A percentile compares a stretch with the other conserved stretches of the same genome.
Evolutionary conservation across 2,329 filamentous ascomycete species (phyloP).

Genomic region (Cercospora zeina): DNA sequence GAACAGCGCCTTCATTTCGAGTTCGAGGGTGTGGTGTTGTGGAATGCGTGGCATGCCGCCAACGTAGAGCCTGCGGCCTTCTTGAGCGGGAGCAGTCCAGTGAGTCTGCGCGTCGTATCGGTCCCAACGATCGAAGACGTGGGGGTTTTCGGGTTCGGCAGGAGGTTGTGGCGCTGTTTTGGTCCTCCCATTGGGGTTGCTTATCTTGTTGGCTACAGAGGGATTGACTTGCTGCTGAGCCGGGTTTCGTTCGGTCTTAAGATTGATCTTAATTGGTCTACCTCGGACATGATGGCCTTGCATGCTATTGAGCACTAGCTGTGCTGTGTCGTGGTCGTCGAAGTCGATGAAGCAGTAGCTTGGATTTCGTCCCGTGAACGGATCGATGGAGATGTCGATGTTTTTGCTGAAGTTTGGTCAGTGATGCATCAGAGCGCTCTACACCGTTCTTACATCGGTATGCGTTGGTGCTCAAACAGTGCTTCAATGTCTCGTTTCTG

Average conservation of each 20-base stretch:
- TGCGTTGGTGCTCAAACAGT: neutral
- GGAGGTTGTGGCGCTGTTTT: neutral
- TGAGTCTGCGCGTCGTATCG: neutral
- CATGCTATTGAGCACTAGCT: neutral
- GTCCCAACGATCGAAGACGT: neutral
- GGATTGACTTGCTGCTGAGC: neutral
- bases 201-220: neutral
- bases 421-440: too few relatives aligned
- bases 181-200: neutral
- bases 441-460: neutral
- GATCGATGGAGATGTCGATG: neutral
- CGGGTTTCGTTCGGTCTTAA: neutral
- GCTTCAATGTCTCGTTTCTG: neutral
- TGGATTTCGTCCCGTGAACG: neutral
- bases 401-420: neutral
- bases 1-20: neutral
- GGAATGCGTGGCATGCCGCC: neutral
- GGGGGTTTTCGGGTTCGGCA: neutral
- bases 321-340: neutral
- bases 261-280: neutral
- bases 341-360: slow-evolving; percentile 1
- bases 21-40: neutral
- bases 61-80: neutral
- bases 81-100: neutral
- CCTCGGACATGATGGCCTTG: neutral